Percentiles rank a stretch among this genome's conserved stretches.
phyloP scores from a whole-genome alignment of 805 yeast species.

The Metschnikowia bowlesiae region DNA sequence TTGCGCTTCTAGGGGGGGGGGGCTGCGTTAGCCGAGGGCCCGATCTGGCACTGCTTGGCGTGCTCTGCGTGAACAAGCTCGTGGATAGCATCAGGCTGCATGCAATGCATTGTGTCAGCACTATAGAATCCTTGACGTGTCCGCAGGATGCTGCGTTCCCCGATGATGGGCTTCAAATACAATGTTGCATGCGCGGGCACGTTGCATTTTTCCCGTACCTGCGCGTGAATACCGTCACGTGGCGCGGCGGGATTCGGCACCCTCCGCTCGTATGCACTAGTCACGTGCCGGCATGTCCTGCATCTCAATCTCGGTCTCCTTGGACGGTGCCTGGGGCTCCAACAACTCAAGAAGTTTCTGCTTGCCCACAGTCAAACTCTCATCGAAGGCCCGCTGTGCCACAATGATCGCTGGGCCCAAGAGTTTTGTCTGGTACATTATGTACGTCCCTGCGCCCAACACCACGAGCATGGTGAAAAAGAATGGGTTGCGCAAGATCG shows the following conservation, averaged over 20 bases:
- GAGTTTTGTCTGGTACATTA: constrained; percentile 65
- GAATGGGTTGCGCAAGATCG: constrained; percentile 81
- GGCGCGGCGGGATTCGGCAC: background rate
- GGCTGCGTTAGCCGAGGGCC: too few species aligned
- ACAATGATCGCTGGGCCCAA: constrained; percentile 72
- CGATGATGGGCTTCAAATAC: background rate
- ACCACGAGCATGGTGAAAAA: constrained; percentile 61
- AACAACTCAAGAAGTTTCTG: constrained; percentile 53
- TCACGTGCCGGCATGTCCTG: constrained; percentile 9
- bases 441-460: constrained; percentile 55
- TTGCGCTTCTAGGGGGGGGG: too few species aligned
- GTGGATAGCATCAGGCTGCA: background rate
- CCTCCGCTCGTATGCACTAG: background rate
- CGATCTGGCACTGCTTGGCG: too few species aligned
- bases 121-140: background rate
- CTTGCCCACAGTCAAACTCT: constrained; percentile 54
- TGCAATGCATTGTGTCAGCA: background rate
- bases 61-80: background rate
- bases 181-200: background rate
- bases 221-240: background rate
- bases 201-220: background rate
- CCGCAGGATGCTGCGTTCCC: too few species aligned
- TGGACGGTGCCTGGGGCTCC: constrained; percentile 27
- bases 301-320: constrained; percentile 15
- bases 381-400: constrained; percentile 52